phyloP scores from a whole-genome alignment of 345 rosid species.

The Lenwebbia sp. region DNA sequence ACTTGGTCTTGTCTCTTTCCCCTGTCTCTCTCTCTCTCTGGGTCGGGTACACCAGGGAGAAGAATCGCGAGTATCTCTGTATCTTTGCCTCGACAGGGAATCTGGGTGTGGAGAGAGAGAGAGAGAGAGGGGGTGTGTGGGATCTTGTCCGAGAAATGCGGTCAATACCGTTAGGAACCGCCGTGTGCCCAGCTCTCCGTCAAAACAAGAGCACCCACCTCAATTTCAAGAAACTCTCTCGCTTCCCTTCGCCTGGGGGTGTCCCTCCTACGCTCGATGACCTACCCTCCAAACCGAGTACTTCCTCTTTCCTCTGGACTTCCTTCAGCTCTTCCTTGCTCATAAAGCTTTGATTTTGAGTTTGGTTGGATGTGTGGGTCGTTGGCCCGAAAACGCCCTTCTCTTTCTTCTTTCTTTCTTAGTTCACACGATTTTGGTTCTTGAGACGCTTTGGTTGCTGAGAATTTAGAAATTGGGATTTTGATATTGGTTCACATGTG shows the following conservation, averaged over 20 bases:
- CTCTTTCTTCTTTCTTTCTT: background rate
- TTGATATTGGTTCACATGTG: background rate
- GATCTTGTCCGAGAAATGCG: constrained; percentile 35
- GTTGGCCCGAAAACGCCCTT: background rate
- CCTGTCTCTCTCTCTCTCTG: background rate
- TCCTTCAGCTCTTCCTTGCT: background rate
- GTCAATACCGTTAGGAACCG: constrained; percentile 54
- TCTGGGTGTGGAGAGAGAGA: background rate
- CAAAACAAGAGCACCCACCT: constrained; percentile 7
- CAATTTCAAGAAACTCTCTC: constrained; percentile 18
- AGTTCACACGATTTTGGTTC: background rate
- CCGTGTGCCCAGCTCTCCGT: constrained; percentile 26
- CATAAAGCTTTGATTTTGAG: background rate
- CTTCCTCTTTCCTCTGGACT: background rate
- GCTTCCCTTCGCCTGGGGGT: constrained; percentile 16
- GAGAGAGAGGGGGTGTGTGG: background rate
- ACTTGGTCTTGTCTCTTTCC: background rate
- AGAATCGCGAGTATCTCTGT: background rate
- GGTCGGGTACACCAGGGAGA: background rate
- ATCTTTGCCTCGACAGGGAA: constrained; percentile 1
- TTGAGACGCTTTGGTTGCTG: background rate
- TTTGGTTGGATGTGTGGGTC: background rate
- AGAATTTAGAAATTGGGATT: background rate
- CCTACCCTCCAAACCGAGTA: constrained; percentile 38
- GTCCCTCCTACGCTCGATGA: background rate